Evolutionary conservation across 176 grass and related monocot genomes (phyloP).

Genomic region (Zea mays): Zm-B73-REFERENCE-NAM-5.0 NC_050102.1:8644501-8645000

Average conservation of each 20-base stretch:
- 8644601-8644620: neutral
- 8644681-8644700: constrained; percentile 62
- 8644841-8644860: neutral
- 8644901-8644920: constrained; percentile 94
- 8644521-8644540: neutral
- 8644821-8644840: constrained; percentile 19
- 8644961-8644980: constrained; percentile 86
- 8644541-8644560: neutral
- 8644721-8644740: constrained; percentile 59
- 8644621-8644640: neutral
- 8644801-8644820: constrained; percentile 62
- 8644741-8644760: constrained; percentile 65
- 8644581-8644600: neutral
- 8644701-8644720: constrained; percentile 65
- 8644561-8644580: constrained; percentile 25
- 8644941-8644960: constrained; percentile 66
- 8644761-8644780: constrained; percentile 82
- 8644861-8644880: constrained; percentile 31
- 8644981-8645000: constrained; percentile 93
- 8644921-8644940: constrained; percentile 58
- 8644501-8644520: neutral
- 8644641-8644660: constrained; percentile 46
- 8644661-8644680: constrained; percentile 80
- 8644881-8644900: constrained; percentile 80
- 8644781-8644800: constrained; percentile 97